These are phyloP conservation scores for Discostella stelligeroides DNA, from an alignment of 108 stramenopile species.

Conservation along the genomic window DNA sequence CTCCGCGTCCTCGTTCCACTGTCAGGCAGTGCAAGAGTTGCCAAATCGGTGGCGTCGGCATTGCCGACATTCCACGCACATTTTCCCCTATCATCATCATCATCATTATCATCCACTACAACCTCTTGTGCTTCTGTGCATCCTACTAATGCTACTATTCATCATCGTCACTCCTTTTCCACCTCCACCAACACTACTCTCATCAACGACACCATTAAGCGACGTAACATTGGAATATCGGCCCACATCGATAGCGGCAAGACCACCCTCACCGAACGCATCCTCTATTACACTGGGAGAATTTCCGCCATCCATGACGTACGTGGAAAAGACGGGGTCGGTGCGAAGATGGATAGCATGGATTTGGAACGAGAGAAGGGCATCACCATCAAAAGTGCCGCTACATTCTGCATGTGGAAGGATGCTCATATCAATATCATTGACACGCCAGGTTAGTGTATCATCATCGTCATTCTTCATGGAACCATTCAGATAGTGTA, in stretches of 20 bases:
- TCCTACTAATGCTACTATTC: not conserved
- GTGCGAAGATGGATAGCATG: slow-evolving; percentile 99
- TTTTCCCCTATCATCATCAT: too few species aligned
- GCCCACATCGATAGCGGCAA: slow-evolving; percentile 99
- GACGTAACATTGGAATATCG: slow-evolving; percentile 98
- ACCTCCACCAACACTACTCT: not conserved
- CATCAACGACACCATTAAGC: slow-evolving; percentile 35
- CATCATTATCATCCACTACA: too few species aligned
- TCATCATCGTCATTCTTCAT: too few species aligned
- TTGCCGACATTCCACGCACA: too few species aligned
- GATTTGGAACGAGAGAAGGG: slow-evolving; percentile 99
- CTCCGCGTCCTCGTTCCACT: too few species aligned
- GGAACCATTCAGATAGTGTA: too few species aligned
- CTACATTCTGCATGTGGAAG: slow-evolving; percentile 98
- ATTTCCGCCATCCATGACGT: slow-evolving; percentile 99
- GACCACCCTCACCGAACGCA: slow-evolving; percentile 99
- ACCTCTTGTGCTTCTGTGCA: not conserved
- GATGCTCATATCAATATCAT: slow-evolving; percentile 98
- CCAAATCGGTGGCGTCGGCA: too few species aligned
- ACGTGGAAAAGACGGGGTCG: slow-evolving; percentile 96
- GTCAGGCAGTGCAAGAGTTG: too few species aligned
- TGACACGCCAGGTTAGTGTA: too few species aligned
- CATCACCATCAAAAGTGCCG: slow-evolving; percentile 98
- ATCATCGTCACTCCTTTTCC: not conserved
- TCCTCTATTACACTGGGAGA: slow-evolving; percentile 98